These are phyloP conservation scores for Cymodocea nodosa DNA, from an alignment of 116 monocot genomes.

Conservation along the genomic window DNA sequence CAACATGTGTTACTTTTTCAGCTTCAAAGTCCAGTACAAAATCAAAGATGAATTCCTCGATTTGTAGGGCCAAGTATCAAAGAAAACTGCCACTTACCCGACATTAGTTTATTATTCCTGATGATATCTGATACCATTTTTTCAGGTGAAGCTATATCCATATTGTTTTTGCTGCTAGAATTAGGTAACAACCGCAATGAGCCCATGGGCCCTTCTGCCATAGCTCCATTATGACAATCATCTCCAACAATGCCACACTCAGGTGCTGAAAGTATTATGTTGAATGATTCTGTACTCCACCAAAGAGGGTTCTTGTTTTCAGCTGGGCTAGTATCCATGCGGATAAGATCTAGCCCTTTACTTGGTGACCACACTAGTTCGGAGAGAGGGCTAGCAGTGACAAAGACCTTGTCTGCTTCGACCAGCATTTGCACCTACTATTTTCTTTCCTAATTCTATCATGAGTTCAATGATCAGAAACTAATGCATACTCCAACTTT, in stretches of 20 bases:
- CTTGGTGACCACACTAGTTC: slow-evolving; percentile 45
- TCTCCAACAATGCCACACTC: slow-evolving; percentile 7
- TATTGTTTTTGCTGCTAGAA: slow-evolving; percentile 1
- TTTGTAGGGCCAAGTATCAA: background rate
- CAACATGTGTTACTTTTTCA: too few relatives aligned
- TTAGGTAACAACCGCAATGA: slow-evolving; percentile 2
- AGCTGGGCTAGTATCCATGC: slow-evolving; percentile 14
- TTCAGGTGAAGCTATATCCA: slow-evolving; percentile 3
- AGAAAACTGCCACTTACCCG: background rate
- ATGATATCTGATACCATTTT: background rate
- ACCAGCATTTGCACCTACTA: slow-evolving; percentile 36
- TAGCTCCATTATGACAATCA: background rate
- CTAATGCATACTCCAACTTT: slow-evolving; percentile 2
- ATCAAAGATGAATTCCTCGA: background rate
- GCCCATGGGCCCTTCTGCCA: background rate
- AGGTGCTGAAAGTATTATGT: slow-evolving; percentile 24
- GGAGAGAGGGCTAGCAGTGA: slow-evolving; percentile 26
- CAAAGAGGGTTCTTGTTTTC: slow-evolving; percentile 26
- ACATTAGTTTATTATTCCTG: background rate
- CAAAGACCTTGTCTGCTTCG: slow-evolving; percentile 18
- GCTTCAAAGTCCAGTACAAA: too few relatives aligned
- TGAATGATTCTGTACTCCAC: slow-evolving; percentile 42
- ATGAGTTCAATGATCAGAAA: background rate
- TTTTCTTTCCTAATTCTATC: background rate
- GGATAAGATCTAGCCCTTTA: slow-evolving; percentile 38